Conservation (phyloP, 2,329 filamentous ascomycete species). For the Colletotrichum phormii region DNA sequence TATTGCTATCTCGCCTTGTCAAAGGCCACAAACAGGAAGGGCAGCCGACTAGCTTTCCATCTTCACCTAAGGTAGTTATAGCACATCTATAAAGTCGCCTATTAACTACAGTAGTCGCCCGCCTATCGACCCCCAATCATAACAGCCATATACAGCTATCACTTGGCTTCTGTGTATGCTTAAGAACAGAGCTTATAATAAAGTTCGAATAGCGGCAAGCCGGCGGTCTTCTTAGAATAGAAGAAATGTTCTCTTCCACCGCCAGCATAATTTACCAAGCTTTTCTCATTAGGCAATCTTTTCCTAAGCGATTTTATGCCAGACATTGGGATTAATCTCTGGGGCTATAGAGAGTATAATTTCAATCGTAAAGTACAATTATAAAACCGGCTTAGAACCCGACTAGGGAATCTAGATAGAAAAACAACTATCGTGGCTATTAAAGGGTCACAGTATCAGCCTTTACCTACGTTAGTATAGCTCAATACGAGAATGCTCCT, state of each 20-base stretch:
- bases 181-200: background rate
- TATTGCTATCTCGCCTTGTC: background rate
- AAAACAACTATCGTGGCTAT: too few species aligned
- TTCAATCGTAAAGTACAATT: fast-evolving
- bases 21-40: background rate
- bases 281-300: background rate
- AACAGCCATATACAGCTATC: background rate
- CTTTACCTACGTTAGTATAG: background rate
- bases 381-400: background rate
- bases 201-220: background rate
- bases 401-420: too few species aligned
- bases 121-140: background rate
- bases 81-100: background rate
- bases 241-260: background rate
- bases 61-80: background rate
- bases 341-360: too few species aligned
- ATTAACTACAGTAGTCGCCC: background rate
- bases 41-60: background rate
- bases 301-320: background rate
- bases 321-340: background rate
- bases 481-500: background rate
- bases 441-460: background rate
- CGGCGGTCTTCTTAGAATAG: background rate
- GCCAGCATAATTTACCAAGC: background rate
- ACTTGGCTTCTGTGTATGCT: background rate